These are phyloP conservation scores for Skeletonema marinoi DNA, from an alignment of 108 stramenopile genomes.

Conservation along the genomic window DNA sequence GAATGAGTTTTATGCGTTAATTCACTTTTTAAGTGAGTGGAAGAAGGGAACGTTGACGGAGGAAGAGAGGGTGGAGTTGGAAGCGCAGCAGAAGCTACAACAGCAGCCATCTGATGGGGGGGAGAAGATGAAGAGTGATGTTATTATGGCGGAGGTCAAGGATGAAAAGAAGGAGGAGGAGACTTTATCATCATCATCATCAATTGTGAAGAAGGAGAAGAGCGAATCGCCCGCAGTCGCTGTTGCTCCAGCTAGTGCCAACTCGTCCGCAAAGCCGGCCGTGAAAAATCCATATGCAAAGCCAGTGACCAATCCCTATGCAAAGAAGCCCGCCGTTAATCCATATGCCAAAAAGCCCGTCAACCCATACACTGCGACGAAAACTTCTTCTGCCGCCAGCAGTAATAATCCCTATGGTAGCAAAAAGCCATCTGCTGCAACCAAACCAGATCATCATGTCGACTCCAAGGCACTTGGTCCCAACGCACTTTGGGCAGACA, in stretches of 20 bases:
- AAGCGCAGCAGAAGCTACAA: background rate
- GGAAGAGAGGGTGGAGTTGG: slow-evolving; percentile 10
- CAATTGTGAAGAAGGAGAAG: background rate
- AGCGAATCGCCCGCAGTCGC: background rate
- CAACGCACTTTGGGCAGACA: slow-evolving; percentile 91
- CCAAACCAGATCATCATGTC: too few relatives aligned
- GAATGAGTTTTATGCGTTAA: slow-evolving; percentile 63
- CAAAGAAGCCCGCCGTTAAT: slow-evolving; percentile 2
- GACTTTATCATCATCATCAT: too few relatives aligned
- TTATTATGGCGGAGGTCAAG: slow-evolving; percentile 10
- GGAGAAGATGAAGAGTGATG: background rate
- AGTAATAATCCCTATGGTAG: slow-evolving; percentile 11
- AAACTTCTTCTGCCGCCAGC: background rate
- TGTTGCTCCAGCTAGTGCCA: slow-evolving; percentile 20
- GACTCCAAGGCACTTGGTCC: slow-evolving; percentile 5
- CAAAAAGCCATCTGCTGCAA: background rate
- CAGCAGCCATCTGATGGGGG: background rate
- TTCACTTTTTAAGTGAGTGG: slow-evolving; percentile 58
- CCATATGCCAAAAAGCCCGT: background rate
- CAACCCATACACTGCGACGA: background rate
- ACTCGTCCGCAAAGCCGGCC: slow-evolving; percentile 9
- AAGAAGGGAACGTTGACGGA: slow-evolving; percentile 34
- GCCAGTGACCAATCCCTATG: slow-evolving; percentile 46
- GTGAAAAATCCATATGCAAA: slow-evolving; percentile 50
- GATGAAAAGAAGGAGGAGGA: slow-evolving; percentile 3